A percentile compares a stretch with the other conserved stretches of the same genome.
Evolutionary conservation across 352 stramenopile species (phyloP).

Genomic region (Phytophthora europaea): DNA sequence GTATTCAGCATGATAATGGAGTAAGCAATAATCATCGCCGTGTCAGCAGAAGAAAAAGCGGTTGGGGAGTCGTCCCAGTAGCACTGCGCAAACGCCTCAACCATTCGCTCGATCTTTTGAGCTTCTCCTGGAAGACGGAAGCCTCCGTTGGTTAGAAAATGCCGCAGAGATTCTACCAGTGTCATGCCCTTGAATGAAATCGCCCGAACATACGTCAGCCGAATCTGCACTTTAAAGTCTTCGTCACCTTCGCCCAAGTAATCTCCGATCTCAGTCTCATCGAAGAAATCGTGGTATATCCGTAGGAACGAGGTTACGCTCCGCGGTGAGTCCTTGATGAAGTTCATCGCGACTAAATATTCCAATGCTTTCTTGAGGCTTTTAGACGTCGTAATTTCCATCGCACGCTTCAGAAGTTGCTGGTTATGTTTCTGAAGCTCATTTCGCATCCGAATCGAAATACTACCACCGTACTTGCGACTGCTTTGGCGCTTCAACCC

Average conservation of each 20-base stretch:
- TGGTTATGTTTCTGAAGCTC: constrained; percentile 88
- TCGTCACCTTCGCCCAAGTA: constrained; percentile 95
- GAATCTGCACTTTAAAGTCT: constrained; percentile 93
- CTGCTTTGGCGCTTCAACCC: constrained; percentile 25
- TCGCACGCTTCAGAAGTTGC: constrained; percentile 81
- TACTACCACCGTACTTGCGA: constrained; percentile 55
- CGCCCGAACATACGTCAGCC: constrained; percentile 95
- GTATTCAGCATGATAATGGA: constrained; percentile 94
- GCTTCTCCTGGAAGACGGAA: constrained; percentile 98
- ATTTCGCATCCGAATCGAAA: constrained; percentile 84
- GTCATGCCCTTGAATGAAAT: constrained; percentile 98
- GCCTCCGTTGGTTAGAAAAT: constrained; percentile 98
- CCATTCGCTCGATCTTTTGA: constrained; percentile 98
- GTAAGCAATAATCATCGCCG: constrained; percentile 92
- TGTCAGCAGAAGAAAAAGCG: constrained; percentile 84
- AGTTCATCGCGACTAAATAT: constrained; percentile 88
- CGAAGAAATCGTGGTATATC: constrained; percentile 94
- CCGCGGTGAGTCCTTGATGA: constrained; percentile 84
- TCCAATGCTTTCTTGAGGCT: constrained; percentile 90
- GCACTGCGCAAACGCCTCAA: constrained; percentile 98
- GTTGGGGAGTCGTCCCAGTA: constrained; percentile 96
- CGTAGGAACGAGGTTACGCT: constrained; percentile 96
- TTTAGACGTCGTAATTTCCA: constrained; percentile 84
- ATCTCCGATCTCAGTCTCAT: constrained; percentile 94
- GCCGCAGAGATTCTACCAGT: constrained; percentile 96